phyloP scores from a whole-genome alignment of 768 basidiomycete genomes.

The Suillus subluteus region DNA sequence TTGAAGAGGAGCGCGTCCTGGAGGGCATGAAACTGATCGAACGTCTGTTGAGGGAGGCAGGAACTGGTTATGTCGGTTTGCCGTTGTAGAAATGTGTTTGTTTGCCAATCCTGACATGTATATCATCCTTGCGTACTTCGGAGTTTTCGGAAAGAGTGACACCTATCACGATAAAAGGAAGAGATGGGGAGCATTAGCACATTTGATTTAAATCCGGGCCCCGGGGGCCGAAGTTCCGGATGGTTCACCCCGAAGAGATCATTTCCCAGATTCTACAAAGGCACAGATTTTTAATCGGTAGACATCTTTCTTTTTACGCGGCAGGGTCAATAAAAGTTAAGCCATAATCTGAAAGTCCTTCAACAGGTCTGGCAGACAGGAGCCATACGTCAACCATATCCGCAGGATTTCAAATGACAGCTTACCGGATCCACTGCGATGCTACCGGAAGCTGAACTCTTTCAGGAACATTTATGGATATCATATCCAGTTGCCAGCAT shows the following conservation, averaged over 20 bases:
- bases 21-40: conserved; percentile 49
- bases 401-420: background rate
- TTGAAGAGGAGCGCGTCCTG: conserved; percentile 52
- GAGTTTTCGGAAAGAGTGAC: background rate
- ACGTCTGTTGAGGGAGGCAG: conserved; percentile 26
- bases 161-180: background rate
- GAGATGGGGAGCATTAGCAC: background rate
- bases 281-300: background rate
- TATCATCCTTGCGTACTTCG: background rate
- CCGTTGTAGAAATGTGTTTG: conserved; percentile 15
- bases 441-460: background rate
- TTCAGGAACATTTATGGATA: background rate
- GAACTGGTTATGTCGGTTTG: conserved; percentile 30
- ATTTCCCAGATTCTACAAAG: background rate
- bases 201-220: background rate
- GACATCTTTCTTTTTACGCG: background rate
- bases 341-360: too few relatives aligned
- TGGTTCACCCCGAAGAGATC: background rate
- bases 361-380: too few relatives aligned
- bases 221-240: background rate
- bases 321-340: background rate
- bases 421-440: background rate
- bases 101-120: background rate
- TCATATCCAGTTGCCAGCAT: background rate
- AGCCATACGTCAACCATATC: background rate